Base-by-base conservation (phyloP, 2,329 filamentous ascomycete species). In the Lasiodiplodia theobromae region DNA sequence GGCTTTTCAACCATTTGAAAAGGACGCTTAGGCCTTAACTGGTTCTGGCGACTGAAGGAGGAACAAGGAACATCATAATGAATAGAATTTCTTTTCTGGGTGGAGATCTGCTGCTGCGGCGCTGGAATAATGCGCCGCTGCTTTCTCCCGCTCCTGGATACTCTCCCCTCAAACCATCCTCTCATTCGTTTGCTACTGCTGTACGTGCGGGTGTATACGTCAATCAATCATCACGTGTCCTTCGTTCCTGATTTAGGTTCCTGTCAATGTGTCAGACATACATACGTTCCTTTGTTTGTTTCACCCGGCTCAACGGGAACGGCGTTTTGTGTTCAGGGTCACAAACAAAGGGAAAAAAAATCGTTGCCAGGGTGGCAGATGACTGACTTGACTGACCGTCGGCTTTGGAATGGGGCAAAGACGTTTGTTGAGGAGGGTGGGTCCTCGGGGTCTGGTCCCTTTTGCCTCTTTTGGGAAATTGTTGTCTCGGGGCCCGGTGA, bases 1-100 rank as follows among this genome's bases (percentile, higher is more conserved):
- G 56, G n/a, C 18, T 37, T 44, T 11, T 38, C 21, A 40, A 21
- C 38, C 10, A 25, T 44, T 25, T 28, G 21, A 23, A 23, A 44
- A 21, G 37, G 23, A 44, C 38, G n/a, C 56, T 25, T 47, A 47
- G 56, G 56, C 56, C 56, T 60, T 44, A 12, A 11, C 23, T 60
- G 54, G 54, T 37, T 47, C 44, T 47, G 44, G 44, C 44, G 44
- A 40, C 28, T 10, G 18, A n/a, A 37, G 16, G 54, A 23, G 14
- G n/a, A 14, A 18, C 37, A 4, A 56, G n/a, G 12, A 34, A n/a
- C 8, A 47, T 47, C 18, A n/a, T 11, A 40, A 40, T 25, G 10
- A 54, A n/a, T 31, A 31, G 28, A 54, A 31, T 54, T n/a, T 54
- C 12, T n/a, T 4, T 34, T 12, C 14, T 25, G 52, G 16, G 16